phyloP scores from a whole-genome alignment of 78 protist species.

The Pigoraptor vietnamica region DNA sequence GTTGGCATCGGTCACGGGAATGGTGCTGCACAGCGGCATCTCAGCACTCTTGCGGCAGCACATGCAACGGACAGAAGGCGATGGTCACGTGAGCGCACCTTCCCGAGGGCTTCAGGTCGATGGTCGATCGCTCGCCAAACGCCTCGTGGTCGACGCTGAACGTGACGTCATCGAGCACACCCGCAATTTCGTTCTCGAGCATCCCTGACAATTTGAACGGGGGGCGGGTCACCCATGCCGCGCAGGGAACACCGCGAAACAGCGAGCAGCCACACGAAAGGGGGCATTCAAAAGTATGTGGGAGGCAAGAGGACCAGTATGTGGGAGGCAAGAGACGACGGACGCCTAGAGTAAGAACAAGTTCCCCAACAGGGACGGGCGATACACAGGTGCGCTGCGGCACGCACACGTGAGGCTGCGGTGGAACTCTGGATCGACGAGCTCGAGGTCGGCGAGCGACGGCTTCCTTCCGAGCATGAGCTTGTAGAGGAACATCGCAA shows the following conservation, averaged over 20 bases:
- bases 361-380: too few species aligned
- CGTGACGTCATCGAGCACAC: slow-evolving; percentile 25
- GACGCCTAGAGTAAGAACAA: too few species aligned
- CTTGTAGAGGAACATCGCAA: slow-evolving; percentile 53
- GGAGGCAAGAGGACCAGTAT: too few species aligned
- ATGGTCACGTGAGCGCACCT: neutral
- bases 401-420: neutral
- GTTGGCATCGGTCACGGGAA: slow-evolving; percentile 61
- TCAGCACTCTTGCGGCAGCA: too few species aligned
- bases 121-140: slow-evolving; percentile 17
- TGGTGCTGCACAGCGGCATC: too few species aligned
- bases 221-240: neutral
- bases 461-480: slow-evolving; percentile 38
- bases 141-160: slow-evolving; percentile 25
- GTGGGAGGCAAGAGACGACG: too few species aligned
- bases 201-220: neutral
- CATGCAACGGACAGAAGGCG: neutral
- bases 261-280: neutral
- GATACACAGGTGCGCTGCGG: too few species aligned
- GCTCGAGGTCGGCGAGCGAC: slow-evolving; percentile 27
- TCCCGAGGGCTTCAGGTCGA: slow-evolving; percentile 38
- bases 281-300: too few species aligned
- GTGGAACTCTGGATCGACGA: slow-evolving; percentile 46
- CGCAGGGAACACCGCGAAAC: neutral
- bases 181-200: slow-evolving; percentile 38